A percentile compares a stretch with the other conserved stretches of the same genome.
phyloP scores from a whole-genome alignment of 2,329 filamentous ascomycete species.

The Claviceps monticola region DNA sequence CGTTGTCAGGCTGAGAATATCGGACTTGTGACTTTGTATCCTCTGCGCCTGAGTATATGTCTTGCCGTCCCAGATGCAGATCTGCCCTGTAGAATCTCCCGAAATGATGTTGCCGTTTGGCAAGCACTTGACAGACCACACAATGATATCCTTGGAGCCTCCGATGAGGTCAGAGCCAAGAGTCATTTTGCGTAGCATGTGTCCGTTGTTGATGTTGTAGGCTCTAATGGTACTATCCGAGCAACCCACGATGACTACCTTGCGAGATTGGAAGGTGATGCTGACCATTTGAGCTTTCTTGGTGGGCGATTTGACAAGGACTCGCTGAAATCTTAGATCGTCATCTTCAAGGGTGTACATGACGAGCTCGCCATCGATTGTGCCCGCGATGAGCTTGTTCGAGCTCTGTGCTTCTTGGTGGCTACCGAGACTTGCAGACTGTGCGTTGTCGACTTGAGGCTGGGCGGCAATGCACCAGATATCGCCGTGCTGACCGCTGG shows the following conservation, averaged over 20 bases:
- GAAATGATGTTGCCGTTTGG: constrained; percentile 83
- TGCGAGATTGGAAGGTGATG: constrained; percentile 74
- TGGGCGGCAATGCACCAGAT: constrained; percentile 94
- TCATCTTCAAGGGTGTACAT: constrained; percentile 76
- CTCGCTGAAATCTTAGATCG: constrained; percentile 65
- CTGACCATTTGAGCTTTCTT: constrained; percentile 85
- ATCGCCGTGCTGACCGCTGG: constrained; percentile 84
- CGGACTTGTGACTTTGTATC: constrained; percentile 75
- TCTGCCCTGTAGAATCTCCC: constrained; percentile 85
- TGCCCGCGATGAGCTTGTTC: constrained; percentile 66
- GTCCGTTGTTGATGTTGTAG: constrained; percentile 71
- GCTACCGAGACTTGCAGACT: constrained; percentile 3
- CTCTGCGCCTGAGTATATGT: constrained; percentile 81
- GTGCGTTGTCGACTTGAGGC: constrained; percentile 31
- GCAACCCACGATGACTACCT: constrained; percentile 77
- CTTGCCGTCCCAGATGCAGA: constrained; percentile 87
- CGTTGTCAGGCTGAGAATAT: constrained; percentile 76
- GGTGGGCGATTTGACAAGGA: constrained; percentile 60
- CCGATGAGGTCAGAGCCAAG: constrained; percentile 65
- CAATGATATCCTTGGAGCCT: constrained; percentile 71
- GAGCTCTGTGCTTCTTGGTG: constrained; percentile 21
- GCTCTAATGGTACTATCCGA: constrained; percentile 93
- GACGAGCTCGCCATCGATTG: constrained; percentile 79
- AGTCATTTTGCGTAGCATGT: constrained; percentile 68
- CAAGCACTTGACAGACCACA: constrained; percentile 87